Evolutionary conservation across 192 early-diverging fungal species (phyloP), one percentile per base, ranked within the genome.

Genomic region (Spizellomyces sp.): DNA sequence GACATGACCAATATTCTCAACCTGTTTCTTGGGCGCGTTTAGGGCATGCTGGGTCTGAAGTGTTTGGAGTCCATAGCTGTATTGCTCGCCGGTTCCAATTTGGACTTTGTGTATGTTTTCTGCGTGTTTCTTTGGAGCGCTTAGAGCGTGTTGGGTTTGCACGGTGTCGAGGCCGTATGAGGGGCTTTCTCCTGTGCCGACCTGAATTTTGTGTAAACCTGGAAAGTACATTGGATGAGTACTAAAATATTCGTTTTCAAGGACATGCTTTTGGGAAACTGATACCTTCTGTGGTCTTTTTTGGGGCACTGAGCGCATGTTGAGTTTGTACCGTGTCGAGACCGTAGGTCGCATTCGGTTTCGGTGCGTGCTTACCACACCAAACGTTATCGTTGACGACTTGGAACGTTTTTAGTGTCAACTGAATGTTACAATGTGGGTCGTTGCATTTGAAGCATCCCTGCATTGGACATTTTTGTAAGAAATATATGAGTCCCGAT

Each of bases 401-500:
- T 60, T 81, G 68, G 74, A 81, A 81, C n/a, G 73, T 81, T 58
- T 81, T 81, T 42, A 81, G 63, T 5, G 48, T 72, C 17, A 81
- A 67, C 17, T 64, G 54, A 48, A 81, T 79, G 47, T 71, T 71
- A 70, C 80, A 81, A 45, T 62, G 47, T 14, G 58, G 64, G 66
- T 81, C 74, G 45, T 14, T 55, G 74, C 80, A 81, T 62, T 81
- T 81, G 67, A 81, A 81, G 77, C 80, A 81, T n/a, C 78, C 78
- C 77, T 77, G 62, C 8, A 7, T 19, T 62, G 52, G 27, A 36
- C 27, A 36, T 36, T 2, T 36, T 2, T 54, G 4, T 2, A 54
- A 54, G 14, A 12, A 54, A 0, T 4, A 54, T 64, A 64, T 21
- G 10, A 45, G 15, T 14, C 15, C n/a, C 4, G 14, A 54, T 4